Base-by-base conservation (phyloP, 306 rosid species). In the Quercus variabilis region DNA sequence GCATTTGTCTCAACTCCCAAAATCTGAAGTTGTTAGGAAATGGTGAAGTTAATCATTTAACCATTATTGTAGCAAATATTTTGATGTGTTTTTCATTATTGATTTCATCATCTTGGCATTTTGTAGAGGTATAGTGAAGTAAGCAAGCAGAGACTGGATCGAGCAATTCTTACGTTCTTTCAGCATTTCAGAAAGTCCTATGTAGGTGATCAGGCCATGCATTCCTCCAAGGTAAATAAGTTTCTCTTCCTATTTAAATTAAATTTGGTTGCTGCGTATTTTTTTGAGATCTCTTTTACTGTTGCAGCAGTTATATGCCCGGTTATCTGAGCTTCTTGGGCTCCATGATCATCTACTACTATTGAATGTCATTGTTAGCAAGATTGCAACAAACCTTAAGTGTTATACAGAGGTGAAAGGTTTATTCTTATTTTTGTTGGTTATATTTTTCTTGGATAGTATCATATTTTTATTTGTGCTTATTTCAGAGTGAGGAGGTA, bases 201-300 rank as follows among this genome's bases (percentile, higher is more conserved):
- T 60, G 94, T 96, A 7, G 99, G 99, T 72, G 99, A 96, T 83
- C 98, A 96, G 88, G 99, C 98, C 75, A 93, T 96, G 93, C 99
- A 93, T 87, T 96, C 98, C 81, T 96, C 99, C 12, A 96, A 93
- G 99, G 99, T 96, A 90, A 85, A 76, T 76, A 57, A 78, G 55
- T 33, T 69, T 78, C 76, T 62, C 74, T 58, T 55, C 23, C 52
- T 20, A 30, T 74, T 81, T 38, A 58, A 15, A 23, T 64, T 70
- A 46, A 67, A 78, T 69, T 78, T 52, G 63, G 55, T 78, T 73
- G 79, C 76, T 76, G 80, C 49, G 49, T 64, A 80, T 73, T 79
- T 74, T 49, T 82, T 83, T 80, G 71, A 56, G 81, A 76, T 78
- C 56, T 77, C 59, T 74, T 71, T 70, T 80, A 62, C 59, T 78